Percentiles rank a stretch among this genome's conserved stretches.
phyloP scores from a whole-genome alignment of 495 filamentous ascomycete species.

The Penicillium robsamsonii region DNA sequence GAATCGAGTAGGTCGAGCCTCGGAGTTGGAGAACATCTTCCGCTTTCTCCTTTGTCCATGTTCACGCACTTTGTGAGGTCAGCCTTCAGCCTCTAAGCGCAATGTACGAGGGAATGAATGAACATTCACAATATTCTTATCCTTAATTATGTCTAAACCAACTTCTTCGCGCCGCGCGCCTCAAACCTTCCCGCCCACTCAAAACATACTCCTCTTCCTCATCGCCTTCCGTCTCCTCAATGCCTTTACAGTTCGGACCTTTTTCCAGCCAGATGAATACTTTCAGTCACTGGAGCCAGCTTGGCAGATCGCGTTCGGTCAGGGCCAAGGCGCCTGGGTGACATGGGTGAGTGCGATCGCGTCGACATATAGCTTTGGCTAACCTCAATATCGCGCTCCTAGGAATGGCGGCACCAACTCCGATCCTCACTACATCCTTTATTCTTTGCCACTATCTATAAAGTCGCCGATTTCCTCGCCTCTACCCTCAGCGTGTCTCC shows the following conservation, averaged over 20 bases:
- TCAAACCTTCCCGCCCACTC: constrained; percentile 23
- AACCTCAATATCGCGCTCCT: constrained; percentile 5
- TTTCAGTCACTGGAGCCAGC: constrained; percentile 96
- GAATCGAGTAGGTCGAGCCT: not conserved
- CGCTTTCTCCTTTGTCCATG: constrained; percentile 1
- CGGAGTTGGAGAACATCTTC: not conserved
- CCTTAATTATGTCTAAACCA: constrained; percentile 17
- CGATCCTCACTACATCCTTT: constrained; percentile 90
- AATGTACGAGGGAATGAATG: constrained; percentile 2
- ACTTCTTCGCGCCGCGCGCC: constrained; percentile 17
- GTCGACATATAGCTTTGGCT: constrained; percentile 3
- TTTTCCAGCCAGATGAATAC: constrained; percentile 99
- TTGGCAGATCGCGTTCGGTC: constrained; percentile 84
- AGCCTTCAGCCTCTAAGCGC: not conserved
- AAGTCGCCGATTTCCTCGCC: constrained; percentile 52
- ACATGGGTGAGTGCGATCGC: constrained; percentile 66
- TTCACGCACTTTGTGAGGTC: not conserved
- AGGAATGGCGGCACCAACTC: constrained; percentile 94
- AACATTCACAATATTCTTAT: not conserved
- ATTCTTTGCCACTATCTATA: constrained; percentile 78
- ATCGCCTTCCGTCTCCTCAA: constrained; percentile 80
- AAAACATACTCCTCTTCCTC: constrained; percentile 58
- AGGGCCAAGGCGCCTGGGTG: constrained; percentile 77
- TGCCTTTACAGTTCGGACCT: constrained; percentile 80
- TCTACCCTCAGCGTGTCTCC: constrained; percentile 46